A percentile compares a stretch with the other conserved stretches of the same genome.
Evolutionary conservation across 2,329 filamentous ascomycete species (phyloP).

Genomic region (Malbranchea cinnamomea): DNA sequence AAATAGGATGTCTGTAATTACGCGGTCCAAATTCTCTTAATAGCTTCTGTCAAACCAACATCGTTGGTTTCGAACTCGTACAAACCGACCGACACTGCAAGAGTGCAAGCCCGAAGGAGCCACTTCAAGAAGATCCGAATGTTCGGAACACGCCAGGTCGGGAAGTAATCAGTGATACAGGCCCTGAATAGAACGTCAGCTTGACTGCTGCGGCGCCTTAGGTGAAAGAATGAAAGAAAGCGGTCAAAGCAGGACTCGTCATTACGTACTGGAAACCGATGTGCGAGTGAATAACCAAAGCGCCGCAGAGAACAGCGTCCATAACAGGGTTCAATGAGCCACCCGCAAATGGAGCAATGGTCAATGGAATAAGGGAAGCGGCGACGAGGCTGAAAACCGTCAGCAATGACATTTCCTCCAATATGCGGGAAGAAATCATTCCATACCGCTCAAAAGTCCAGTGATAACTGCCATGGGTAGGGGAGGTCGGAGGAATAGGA

Average conservation of each 20-base stretch:
- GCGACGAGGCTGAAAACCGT: constrained; percentile 48
- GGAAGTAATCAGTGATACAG: constrained; percentile 83
- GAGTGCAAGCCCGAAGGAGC: constrained; percentile 63
- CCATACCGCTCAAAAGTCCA: constrained; percentile 77
- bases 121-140: constrained; percentile 55
- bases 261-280: constrained; percentile 68
- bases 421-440: background rate
- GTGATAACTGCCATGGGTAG: constrained; percentile 89
- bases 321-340: constrained; percentile 79
- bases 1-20: constrained; percentile 17
- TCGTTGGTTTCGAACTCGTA: constrained; percentile 99
- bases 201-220: background rate
- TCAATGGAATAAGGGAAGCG: constrained; percentile 69
- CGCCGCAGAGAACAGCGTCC: constrained; percentile 71
- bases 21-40: constrained; percentile 82
- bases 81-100: constrained; percentile 70
- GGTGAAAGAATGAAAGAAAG: background rate
- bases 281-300: constrained; percentile 83
- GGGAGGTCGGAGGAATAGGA: constrained; percentile 53
- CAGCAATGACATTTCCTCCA: constrained; percentile 1
- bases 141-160: constrained; percentile 52
- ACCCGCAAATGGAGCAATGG: constrained; percentile 78
- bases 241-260: background rate
- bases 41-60: constrained; percentile 77
- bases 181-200: constrained; percentile 29